Evolutionary conservation across 768 basidiomycete genomes (phyloP).

Genomic region (Podaxis sp.): DNA sequence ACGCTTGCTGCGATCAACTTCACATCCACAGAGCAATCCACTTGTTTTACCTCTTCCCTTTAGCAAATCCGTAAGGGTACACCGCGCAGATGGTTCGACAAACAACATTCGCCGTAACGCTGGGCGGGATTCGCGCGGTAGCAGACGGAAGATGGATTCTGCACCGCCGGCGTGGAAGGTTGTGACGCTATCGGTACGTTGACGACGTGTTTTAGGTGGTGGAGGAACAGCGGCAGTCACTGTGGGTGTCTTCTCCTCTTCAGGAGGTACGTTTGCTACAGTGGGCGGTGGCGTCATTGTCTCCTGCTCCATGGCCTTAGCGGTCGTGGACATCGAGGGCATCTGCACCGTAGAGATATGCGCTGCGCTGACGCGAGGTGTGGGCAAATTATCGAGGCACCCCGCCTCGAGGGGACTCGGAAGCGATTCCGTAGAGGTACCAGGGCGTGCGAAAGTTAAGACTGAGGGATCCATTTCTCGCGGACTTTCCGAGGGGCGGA

Average conservation of each 20-base stretch:
- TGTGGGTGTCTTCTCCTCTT: conserved; percentile 12
- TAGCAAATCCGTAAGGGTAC: conserved; percentile 89
- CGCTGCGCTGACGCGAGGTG: conserved; percentile 29
- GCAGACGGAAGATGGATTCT: conserved; percentile 93
- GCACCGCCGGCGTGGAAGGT: conserved; percentile 77
- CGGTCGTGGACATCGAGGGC: conserved; percentile 12
- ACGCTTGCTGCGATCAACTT: conserved; percentile 25
- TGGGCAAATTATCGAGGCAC: conserved; percentile 29
- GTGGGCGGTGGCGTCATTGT: conserved; percentile 15
- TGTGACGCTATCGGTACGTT: conserved; percentile 51
- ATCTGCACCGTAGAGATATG: conserved; percentile 1
- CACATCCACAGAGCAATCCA: conserved; percentile 81
- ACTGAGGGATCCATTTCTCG: conserved; percentile 75
- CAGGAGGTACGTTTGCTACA: conserved; percentile 1
- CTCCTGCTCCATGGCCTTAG: conserved; percentile 15
- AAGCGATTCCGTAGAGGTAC: conserved; percentile 72
- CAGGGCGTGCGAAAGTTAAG: conserved; percentile 72
- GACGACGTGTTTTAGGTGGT: conserved; percentile 29
- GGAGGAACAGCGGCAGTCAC: conserved; percentile 20
- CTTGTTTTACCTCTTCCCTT: conserved; percentile 76
- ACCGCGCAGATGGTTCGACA: conserved; percentile 84
- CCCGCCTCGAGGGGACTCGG: conserved; percentile 31
- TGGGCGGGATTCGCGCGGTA: conserved; percentile 89
- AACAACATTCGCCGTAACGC: conserved; percentile 93
- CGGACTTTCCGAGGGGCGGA: conserved; percentile 40